Conservation (phyloP, 106 monocot genomes). For the Dioscorea dumetorum region DNA sequence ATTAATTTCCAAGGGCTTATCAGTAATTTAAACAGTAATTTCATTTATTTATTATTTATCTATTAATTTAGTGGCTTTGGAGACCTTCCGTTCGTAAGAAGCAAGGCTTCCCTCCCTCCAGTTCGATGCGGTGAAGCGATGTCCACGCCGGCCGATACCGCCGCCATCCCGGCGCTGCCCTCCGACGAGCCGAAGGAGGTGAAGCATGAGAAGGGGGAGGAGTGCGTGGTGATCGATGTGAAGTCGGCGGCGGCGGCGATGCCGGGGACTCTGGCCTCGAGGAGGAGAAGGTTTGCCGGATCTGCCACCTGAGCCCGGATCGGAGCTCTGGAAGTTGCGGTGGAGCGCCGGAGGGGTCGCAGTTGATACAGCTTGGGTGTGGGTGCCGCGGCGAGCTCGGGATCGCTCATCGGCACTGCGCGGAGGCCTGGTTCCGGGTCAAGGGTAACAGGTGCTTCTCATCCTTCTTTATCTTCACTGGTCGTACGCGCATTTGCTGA, state of each 20-base stretch:
- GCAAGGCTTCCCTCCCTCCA: too few relatives aligned
- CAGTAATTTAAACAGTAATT: too few relatives aligned
- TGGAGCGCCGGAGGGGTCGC: constrained; percentile 2
- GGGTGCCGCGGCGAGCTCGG: constrained; percentile 52
- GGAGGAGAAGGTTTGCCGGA: constrained; percentile 35
- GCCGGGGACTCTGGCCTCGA: background rate
- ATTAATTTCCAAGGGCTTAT: too few relatives aligned
- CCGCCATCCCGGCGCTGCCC: too few relatives aligned
- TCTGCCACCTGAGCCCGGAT: constrained; percentile 46
- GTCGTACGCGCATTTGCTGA: too few relatives aligned
- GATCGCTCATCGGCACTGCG: constrained; percentile 42
- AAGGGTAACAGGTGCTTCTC: constrained; percentile 34
- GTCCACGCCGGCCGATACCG: too few relatives aligned
- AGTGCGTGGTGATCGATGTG: constrained; percentile 4
- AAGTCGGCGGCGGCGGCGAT: background rate
- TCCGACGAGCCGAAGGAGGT: background rate
- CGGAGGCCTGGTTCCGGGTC: constrained; percentile 53
- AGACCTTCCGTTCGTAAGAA: too few relatives aligned
- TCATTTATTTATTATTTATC: too few relatives aligned
- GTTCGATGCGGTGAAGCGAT: too few relatives aligned
- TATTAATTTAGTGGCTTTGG: too few relatives aligned
- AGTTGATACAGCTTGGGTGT: constrained; percentile 48
- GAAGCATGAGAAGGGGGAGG: background rate
- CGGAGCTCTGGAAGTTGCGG: background rate
- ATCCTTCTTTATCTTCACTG: too few relatives aligned